Evolutionary conservation across 2,329 filamentous ascomycete genomes (phyloP), one percentile per base, ranked within the genome.

Genomic region (Cryphonectria carpinicola): DNA sequence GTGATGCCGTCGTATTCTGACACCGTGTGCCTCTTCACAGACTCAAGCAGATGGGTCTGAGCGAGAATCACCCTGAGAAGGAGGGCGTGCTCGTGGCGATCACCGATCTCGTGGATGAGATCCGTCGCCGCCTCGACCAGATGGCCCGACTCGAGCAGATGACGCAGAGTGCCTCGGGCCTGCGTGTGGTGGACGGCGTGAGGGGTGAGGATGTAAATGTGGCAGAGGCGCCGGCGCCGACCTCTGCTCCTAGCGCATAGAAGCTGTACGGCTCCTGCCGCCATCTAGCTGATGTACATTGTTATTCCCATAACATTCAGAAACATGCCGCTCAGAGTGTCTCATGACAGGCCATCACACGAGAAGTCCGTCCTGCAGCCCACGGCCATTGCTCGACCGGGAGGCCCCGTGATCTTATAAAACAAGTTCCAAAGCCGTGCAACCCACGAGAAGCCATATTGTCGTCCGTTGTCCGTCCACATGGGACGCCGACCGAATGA

Each of bases 61-160:
- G 88, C 4, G 91, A 96, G 56, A 93, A 90, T 37, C 93, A 98
- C 85, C 91, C 94, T 0, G 93, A 97, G 80, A 97, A 98, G 84
- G 93, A 97, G 71, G 95, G 95, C 65, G 87, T 95, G 58, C 82
- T 94, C 70, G 89, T 98, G 32, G 84, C 90, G 67, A 85, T 92
- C 74, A 81, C 81, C 43, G 84, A 90, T 69, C 81, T 95, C 77
- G 88, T 90, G 3, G 79, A 83, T 17, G 91, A 93, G 80, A 85
- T 94, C 58, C 75, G 65, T 66, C 76, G 70, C 39, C 71, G 82
- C 22, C 79, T 85, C 65, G 77, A 80, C 70, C 79, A 82, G 71
- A 84, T 83, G 76, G 79, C 80, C 66, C 80, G 81, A 75, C 76
- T 85, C 49, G 84, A 86, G 69, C 77, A 80, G 28, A 78, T 85